Conservation (phyloP, 2,329 filamentous ascomycete species). For the Colletotrichum sp. region DNA sequence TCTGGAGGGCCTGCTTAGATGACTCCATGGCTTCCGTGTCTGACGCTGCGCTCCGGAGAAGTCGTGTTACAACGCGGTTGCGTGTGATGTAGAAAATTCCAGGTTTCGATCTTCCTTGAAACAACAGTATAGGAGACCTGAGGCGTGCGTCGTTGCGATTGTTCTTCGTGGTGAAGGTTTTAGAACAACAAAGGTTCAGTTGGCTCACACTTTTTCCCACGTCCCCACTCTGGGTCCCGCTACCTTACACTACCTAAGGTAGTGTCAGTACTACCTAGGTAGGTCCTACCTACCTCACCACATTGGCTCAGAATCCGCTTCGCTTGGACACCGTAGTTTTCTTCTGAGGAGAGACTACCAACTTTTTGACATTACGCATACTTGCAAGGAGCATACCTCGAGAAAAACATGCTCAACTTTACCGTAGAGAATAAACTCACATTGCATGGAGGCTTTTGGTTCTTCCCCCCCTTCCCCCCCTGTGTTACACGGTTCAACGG, state of each 20-base stretch:
- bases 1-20: constrained; percentile 45
- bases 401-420: not conserved
- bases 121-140: not conserved
- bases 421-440: not conserved
- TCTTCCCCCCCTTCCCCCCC: not conserved
- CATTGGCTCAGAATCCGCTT: not conserved
- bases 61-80: not conserved
- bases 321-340: not conserved
- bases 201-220: not conserved
- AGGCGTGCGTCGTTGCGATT: not conserved
- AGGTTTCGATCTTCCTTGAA: not conserved
- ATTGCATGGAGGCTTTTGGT: not conserved
- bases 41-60: not conserved
- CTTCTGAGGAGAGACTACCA: not conserved
- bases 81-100: not conserved
- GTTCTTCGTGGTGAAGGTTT: not conserved
- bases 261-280: too few species aligned
- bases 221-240: not conserved
- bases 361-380: not conserved
- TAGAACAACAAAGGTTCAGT: not conserved
- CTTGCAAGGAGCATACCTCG: not conserved
- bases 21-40: constrained; percentile 34
- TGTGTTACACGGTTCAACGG: not conserved
- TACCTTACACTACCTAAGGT: too few species aligned
- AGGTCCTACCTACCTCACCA: not conserved